Percentiles rank a stretch among this genome's conserved stretches.
These are phyloP conservation scores for Lycium ferocissimum DNA, from an alignment of 257 asterid species.

Conservation along the genomic window DNA sequence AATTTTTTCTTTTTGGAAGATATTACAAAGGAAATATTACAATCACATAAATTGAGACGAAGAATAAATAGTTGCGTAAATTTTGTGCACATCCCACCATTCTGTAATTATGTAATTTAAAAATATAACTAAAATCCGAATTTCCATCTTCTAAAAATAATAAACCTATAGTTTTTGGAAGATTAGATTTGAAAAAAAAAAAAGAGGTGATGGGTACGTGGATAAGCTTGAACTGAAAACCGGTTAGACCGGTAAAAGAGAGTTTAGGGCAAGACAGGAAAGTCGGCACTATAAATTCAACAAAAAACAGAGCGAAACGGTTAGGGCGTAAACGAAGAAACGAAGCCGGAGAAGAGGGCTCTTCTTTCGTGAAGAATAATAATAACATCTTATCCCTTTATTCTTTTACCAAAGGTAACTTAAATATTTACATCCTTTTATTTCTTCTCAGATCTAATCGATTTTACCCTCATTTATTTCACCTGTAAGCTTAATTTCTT, in stretches of 20 bases:
- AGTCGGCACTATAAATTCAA: slow-evolving; percentile 41
- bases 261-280: slow-evolving; percentile 29
- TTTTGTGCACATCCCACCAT: no score
- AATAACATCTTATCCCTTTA: slow-evolving; percentile 29
- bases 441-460: background rate
- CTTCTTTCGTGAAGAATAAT: slow-evolving; percentile 40
- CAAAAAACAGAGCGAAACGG: slow-evolving; percentile 10
- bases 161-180: background rate
- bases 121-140: no score
- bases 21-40: no score
- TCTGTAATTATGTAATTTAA: no score
- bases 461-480: background rate
- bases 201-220: background rate
- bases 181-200: no score
- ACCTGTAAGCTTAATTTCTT: background rate
- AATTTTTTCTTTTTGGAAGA: no score
- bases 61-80: no score
- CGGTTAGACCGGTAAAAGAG: slow-evolving; percentile 42
- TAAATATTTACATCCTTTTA: background rate
- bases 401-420: slow-evolving; percentile 27
- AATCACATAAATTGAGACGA: no score
- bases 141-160: no score
- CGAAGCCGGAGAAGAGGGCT: slow-evolving; percentile 71
- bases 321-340: slow-evolving; percentile 56
- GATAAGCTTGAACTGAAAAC: slow-evolving; percentile 19